Evolutionary conservation across 371 early-diverging fungal species (phyloP).

Genomic region (Globomyces sp.): DNA sequence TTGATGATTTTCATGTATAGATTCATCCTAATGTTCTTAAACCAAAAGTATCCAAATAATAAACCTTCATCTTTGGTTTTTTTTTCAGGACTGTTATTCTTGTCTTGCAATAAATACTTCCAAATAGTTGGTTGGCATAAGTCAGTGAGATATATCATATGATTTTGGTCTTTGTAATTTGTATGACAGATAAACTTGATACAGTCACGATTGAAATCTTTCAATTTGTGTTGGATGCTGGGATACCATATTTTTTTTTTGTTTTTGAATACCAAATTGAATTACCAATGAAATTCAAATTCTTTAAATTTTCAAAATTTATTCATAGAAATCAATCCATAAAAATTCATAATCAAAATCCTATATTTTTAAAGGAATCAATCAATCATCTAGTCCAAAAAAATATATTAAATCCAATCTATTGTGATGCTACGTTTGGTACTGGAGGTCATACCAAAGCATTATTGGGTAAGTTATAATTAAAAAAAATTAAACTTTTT

Average conservation of each 20-base stretch:
- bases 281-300: not conserved
- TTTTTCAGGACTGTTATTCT: not conserved
- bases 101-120: too few species aligned
- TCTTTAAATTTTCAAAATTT: not conserved
- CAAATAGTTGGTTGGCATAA: too few species aligned
- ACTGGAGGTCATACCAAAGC: constrained; percentile 68
- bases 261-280: not conserved
- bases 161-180: too few species aligned
- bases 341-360: constrained; percentile 2
- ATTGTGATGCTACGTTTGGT: constrained; percentile 70
- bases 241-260: not conserved
- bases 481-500: too few species aligned
- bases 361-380: not conserved
- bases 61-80: not conserved
- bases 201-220: too few species aligned
- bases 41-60: not conserved
- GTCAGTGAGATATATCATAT: too few species aligned
- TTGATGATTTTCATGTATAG: not conserved
- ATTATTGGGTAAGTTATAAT: constrained; percentile 47
- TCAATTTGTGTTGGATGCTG: too few species aligned
- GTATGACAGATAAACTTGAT: too few species aligned
- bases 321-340: not conserved
- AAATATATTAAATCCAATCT: constrained; percentile 12
- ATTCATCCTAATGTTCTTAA: constrained; percentile 12
- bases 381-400: not conserved